Evolutionary conservation across 768 basidiomycete species (phyloP), one percentile per base, ranked within the genome.

Genomic region (Phlegmacium glaucopus): DNA sequence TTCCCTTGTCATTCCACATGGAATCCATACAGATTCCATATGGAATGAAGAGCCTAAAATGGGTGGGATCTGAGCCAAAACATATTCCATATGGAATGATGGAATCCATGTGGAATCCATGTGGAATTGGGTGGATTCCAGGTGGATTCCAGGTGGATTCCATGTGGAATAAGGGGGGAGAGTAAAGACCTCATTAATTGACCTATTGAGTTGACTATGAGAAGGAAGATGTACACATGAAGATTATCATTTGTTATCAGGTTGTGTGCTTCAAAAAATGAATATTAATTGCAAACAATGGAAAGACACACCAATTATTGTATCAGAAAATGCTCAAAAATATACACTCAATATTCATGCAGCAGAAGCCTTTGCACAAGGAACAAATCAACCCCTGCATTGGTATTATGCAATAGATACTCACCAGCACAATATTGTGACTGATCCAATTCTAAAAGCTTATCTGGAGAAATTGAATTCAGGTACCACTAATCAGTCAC

Each of bases 271-370:
- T 68, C 0, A n/a, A 44, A 2, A 45, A 45, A 4, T n/a, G 43
- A 0, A 18, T 48, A 3, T 22, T 22, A 15, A 61, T 11, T 50
- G 40, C 48, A n/a, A n/a, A 0, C n/a, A 46, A 8, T 71, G 68
- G 67, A 16, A 18, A 11, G 8, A 59, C 9, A 60, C 61, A 0
- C 68, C 70, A 0, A 54, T 71, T 4, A 70, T 75, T 46, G 68
- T 74, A 0, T 60, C 55, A 1, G 58, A 61, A 2, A 74, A 74
- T 55, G 63, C 54, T 1, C 39, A 52, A 0, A 73, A 72, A 43
- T 71, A 72, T 45, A 60, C 60, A 0, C 39, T 77, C 3, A 75
- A 75, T 44, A 45, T 57, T 1, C 45, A 50, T 7, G 56, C 56
- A 0, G 54, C 64, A 0, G 17, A 29, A 1, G 59, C 57, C 6